Evolutionary conservation across 2,329 filamentous ascomycete genomes (phyloP).

Genomic region (Aspergillus terreus): DNA sequence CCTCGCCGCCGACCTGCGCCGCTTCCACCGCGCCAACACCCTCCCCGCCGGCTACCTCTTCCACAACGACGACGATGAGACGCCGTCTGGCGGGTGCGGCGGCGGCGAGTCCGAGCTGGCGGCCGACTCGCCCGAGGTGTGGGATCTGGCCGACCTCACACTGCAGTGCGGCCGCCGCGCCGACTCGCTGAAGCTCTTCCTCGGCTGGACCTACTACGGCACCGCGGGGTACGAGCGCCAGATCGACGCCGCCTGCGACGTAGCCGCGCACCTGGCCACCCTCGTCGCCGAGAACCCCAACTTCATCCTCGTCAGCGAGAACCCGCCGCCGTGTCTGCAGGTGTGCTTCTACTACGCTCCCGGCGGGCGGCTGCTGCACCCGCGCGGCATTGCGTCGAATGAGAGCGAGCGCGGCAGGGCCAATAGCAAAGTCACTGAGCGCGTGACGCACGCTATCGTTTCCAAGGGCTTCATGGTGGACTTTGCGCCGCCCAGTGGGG

Average conservation of each 20-base stretch:
- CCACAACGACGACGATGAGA: slow-evolving; percentile 53
- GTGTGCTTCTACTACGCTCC: slow-evolving; percentile 89
- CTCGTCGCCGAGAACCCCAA: slow-evolving; percentile 54
- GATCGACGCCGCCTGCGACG: slow-evolving; percentile 69
- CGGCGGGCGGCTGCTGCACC: slow-evolving; percentile 47
- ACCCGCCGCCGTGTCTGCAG: slow-evolving; percentile 83
- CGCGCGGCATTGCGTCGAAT: slow-evolving; percentile 25
- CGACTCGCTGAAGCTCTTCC: slow-evolving; percentile 80
- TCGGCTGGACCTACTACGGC: slow-evolving; percentile 89
- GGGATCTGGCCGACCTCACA: slow-evolving; percentile 88
- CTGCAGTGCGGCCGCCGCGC: slow-evolving; percentile 87
- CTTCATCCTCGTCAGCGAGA: slow-evolving; percentile 69
- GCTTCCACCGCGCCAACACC: slow-evolving; percentile 81
- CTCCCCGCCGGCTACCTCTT: slow-evolving; percentile 84
- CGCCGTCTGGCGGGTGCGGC: slow-evolving; percentile 18
- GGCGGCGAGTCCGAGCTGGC: slow-evolving; percentile 20
- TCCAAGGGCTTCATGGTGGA: slow-evolving; percentile 66
- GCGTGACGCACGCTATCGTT: slow-evolving; percentile 54
- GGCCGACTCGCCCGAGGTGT: slow-evolving; percentile 56
- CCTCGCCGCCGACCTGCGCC: slow-evolving; percentile 68
- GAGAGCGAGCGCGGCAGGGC: slow-evolving; percentile 38
- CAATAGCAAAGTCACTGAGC: slow-evolving; percentile 56
- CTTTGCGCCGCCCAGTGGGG: slow-evolving; percentile 53
- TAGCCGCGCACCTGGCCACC: slow-evolving; percentile 65
- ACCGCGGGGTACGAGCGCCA: slow-evolving; percentile 65